Conservation (phyloP, 345 rosid species). For the Streptanthus diversifolius region DNA sequence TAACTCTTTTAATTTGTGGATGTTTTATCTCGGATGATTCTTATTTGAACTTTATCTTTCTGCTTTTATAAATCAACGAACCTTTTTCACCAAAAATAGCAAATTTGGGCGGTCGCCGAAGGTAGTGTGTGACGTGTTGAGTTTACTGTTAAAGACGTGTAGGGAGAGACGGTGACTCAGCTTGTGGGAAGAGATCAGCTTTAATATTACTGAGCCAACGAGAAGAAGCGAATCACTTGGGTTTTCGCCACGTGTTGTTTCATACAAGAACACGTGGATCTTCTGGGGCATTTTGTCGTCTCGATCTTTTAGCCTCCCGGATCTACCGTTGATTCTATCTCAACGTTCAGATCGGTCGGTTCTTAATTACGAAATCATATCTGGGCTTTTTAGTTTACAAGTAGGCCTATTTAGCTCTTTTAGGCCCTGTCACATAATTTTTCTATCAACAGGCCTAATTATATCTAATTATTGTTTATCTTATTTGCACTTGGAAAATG, state of each 20-base stretch:
- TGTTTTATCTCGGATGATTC: slow-evolving; percentile 7
- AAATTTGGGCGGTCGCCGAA: slow-evolving; percentile 2
- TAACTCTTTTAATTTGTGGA: neutral
- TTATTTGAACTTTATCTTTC: neutral
- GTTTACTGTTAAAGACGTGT: slow-evolving; percentile 33
- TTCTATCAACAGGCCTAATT: too few species aligned
- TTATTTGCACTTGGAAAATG: neutral
- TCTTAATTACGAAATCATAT: neutral
- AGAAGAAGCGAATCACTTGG: neutral
- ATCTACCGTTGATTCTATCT: neutral
- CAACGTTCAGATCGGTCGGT: neutral
- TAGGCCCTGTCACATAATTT: neutral
- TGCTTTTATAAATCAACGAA: slow-evolving; percentile 24
- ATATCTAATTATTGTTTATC: neutral
- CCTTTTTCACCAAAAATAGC: neutral
- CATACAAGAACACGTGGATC: slow-evolving; percentile 23
- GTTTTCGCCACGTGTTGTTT: slow-evolving; percentile 1
- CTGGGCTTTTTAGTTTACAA: neutral
- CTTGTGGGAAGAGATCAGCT: slow-evolving; percentile 11
- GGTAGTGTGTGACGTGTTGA: slow-evolving; percentile 40
- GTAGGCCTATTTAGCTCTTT: neutral
- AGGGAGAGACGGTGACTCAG: slow-evolving; percentile 13
- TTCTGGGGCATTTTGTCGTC: neutral
- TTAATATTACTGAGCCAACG: neutral
- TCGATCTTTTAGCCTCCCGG: neutral